Evolutionary conservation across 2,329 filamentous ascomycete species (phyloP), one percentile per base, ranked within the genome.

Genomic region (Clonostachys rosea): DNA sequence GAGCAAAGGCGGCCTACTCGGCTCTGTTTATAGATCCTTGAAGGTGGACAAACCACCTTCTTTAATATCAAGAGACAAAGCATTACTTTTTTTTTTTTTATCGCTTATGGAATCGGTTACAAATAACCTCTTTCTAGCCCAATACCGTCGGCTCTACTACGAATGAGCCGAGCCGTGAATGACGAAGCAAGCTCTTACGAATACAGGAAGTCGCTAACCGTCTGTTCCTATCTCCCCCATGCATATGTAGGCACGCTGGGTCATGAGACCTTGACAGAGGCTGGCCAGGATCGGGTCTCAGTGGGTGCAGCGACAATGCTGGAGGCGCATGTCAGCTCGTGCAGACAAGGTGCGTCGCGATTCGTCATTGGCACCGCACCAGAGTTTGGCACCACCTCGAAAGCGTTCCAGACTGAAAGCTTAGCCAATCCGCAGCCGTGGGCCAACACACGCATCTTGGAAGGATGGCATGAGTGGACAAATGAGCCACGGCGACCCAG

Each of bases 1-100:
- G 34, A 12, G 37, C 24, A 47, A 33, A 17, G 18, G 16, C 30
- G 39, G n/a, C 37, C 30, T 11, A 11, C 14, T 11, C 33, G 30
- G 43, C 40, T 45, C 42, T 56, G 51, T 65, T 60, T 66, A 64
- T 67, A 69, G 64, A 66, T 70, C 71, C 72, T 71, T 65, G 62
- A 68, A 61, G 63, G 62, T 68, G 63, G 65, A 68, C 61, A 64
- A 39, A 72, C 65, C 62, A 67, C 62, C 61, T 62, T 70, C 61
- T 64, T 56, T 56, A 54, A 61, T 61, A 63, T 66, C 67, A 68
- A 70, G 66, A 70, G 62, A 45, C 39, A 42, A 24, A 20, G 20
- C 16, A 43, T 16, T 30, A 30, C 24, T 30, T 30, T 30, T 30
- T 30, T 30, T 30, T n/a, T 30, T 30, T 30, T 10, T 30, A 30